Conservation (phyloP, 1,284 basidiomycete species). For the Athelia sp. region DNA sequence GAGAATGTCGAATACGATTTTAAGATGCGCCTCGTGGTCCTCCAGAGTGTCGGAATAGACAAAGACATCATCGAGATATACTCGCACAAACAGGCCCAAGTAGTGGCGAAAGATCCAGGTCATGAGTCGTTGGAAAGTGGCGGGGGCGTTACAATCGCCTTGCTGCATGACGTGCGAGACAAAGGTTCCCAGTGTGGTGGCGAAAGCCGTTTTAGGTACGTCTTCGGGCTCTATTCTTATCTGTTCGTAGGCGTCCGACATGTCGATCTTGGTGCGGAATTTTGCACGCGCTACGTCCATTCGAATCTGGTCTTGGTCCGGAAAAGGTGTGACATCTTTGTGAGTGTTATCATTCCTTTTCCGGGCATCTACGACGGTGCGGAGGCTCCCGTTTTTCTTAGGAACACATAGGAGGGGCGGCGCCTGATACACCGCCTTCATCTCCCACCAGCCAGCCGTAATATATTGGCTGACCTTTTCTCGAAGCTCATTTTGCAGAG, state of each 20-base stretch:
- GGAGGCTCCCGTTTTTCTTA: slow-evolving; percentile 25
- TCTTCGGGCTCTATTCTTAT: slow-evolving; percentile 13
- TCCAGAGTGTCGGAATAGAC: slow-evolving; percentile 15
- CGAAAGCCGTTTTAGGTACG: slow-evolving; percentile 14
- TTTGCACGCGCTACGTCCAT: slow-evolving; percentile 20
- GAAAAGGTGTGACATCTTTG: slow-evolving; percentile 31
- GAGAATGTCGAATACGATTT: slow-evolving; percentile 13
- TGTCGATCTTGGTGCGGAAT: slow-evolving; percentile 25
- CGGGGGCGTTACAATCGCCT: slow-evolving; percentile 25
- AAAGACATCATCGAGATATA: slow-evolving; percentile 18
- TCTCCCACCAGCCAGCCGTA: slow-evolving; percentile 25
- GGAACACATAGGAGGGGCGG: slow-evolving; percentile 29
- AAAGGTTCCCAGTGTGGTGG: slow-evolving; percentile 18
- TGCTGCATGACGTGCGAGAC: slow-evolving; percentile 26
- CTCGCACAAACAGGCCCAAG: slow-evolving; percentile 13
- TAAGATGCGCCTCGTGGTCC: slow-evolving; percentile 17
- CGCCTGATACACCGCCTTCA: slow-evolving; percentile 12
- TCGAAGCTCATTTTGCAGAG: slow-evolving; percentile 16
- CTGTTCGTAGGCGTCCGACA: slow-evolving; percentile 27
- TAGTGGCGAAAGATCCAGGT: slow-evolving; percentile 13
- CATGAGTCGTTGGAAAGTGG: slow-evolving; percentile 20
- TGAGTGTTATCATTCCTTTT: slow-evolving; percentile 31
- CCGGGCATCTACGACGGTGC: slow-evolving; percentile 28
- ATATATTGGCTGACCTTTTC: slow-evolving; percentile 24
- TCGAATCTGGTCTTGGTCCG: slow-evolving; percentile 29